Percentiles rank a stretch among this genome's conserved stretches.
Conservation (phyloP, 306 rosid species). For the Trifolium dubium region DNA sequence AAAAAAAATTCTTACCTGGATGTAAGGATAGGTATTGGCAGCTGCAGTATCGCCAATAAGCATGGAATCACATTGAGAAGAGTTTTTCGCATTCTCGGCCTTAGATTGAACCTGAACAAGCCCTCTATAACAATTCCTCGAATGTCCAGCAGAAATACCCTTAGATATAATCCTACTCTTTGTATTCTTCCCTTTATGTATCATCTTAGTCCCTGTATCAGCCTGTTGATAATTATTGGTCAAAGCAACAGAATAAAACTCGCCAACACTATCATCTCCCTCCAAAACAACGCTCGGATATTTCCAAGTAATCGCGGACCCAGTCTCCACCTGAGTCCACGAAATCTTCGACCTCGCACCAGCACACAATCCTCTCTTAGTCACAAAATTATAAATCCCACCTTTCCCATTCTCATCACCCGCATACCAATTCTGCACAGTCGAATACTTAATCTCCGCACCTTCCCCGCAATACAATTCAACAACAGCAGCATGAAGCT, state of each 20-base stretch:
- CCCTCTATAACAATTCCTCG: constrained; percentile 88
- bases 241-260: constrained; percentile 90
- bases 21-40: constrained; percentile 91
- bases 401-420: constrained; percentile 90
- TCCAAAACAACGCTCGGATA: constrained; percentile 94
- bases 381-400: constrained; percentile 81
- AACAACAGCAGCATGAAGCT: constrained; percentile 96
- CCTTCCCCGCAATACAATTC: constrained; percentile 76
- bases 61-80: constrained; percentile 95
- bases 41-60: constrained; percentile 92
- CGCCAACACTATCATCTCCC: constrained; percentile 89
- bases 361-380: constrained; percentile 86
- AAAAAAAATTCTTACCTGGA: constrained; percentile 60
- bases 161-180: constrained; percentile 91
- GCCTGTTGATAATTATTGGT: constrained; percentile 93
- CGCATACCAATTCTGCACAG: constrained; percentile 96
- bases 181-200: constrained; percentile 91
- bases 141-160: constrained; percentile 88
- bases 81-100: constrained; percentile 85
- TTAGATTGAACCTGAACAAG: constrained; percentile 88
- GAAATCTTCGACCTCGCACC: constrained; percentile 80
- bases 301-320: constrained; percentile 94
- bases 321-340: constrained; percentile 96
- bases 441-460: constrained; percentile 91
- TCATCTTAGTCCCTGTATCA: constrained; percentile 95